These are phyloP conservation scores for Fimicolochytrium jonesii DNA, from an alignment of 192 early-diverging fungal genomes.

Conservation along the genomic window DNA sequence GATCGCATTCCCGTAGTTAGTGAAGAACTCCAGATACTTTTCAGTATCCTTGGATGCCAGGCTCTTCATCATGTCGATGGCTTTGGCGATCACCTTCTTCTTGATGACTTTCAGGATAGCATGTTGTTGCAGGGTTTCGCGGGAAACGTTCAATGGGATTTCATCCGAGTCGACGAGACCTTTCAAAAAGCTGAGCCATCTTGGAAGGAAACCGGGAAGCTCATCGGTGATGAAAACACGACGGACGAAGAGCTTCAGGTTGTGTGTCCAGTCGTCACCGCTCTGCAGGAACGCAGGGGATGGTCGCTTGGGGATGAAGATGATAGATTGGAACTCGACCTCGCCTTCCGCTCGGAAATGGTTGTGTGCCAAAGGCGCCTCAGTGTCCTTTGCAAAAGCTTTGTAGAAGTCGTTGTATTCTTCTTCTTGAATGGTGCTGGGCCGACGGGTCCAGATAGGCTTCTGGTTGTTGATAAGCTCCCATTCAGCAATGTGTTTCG, in stretches of 20 bases:
- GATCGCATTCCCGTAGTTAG: slow-evolving; percentile 67
- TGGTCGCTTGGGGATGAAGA: slow-evolving; percentile 76
- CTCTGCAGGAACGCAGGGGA: slow-evolving; percentile 40
- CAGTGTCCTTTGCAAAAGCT: slow-evolving; percentile 65
- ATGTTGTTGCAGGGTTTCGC: slow-evolving; percentile 93
- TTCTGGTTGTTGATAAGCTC: slow-evolving; percentile 85
- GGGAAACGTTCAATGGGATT: slow-evolving; percentile 94
- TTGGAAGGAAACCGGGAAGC: slow-evolving; percentile 75
- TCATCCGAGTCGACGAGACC: slow-evolving; percentile 96
- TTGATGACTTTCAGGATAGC: slow-evolving; percentile 73
- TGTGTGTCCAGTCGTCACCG: slow-evolving; percentile 42
- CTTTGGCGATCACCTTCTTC: slow-evolving; percentile 85
- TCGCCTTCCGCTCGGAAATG: slow-evolving; percentile 96
- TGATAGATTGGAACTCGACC: slow-evolving; percentile 80
- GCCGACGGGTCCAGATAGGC: slow-evolving; percentile 88
- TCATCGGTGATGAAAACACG: slow-evolving; percentile 98
- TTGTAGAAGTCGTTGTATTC: slow-evolving; percentile 93
- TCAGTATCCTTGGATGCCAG: slow-evolving; percentile 51
- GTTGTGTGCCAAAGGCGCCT: slow-evolving; percentile 72
- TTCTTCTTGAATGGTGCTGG: slow-evolving; percentile 66
- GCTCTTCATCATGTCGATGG: slow-evolving; percentile 78
- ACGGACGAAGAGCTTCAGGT: slow-evolving; percentile 91
- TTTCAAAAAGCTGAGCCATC: slow-evolving; percentile 88
- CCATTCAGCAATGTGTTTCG: slow-evolving; percentile 58
- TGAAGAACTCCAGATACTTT: slow-evolving; percentile 58